Conservation (phyloP, 768 basidiomycete species). For the Lentinula aciculospora region DNA sequence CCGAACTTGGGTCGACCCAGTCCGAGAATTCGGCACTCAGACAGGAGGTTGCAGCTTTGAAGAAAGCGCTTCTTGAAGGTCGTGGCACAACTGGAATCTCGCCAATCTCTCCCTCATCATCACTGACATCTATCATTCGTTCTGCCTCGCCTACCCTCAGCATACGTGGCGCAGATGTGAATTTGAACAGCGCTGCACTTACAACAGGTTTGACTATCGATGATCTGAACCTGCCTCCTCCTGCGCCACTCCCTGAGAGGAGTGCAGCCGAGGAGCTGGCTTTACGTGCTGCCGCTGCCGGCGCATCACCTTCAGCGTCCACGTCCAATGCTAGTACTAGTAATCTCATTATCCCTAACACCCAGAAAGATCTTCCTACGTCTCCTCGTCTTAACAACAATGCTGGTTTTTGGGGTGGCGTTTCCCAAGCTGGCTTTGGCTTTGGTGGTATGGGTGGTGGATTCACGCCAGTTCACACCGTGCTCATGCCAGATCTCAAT, state of each 20-base stretch:
- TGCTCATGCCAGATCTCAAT: conserved; percentile 68
- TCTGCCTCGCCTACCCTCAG: conserved; percentile 26
- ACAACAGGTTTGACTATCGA: conserved; percentile 15
- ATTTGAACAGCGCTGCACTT: conserved; percentile 27
- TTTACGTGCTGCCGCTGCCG: conserved; percentile 11
- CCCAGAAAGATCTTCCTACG: conserved; percentile 70
- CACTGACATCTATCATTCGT: conserved; percentile 12
- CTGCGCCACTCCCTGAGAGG: conserved; percentile 38
- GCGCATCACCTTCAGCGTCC: conserved; percentile 16
- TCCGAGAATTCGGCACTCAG: conserved; percentile 82
- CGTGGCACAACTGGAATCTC: conserved; percentile 31
- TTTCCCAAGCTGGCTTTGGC: conserved; percentile 12
- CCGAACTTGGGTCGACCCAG: conserved; percentile 73
- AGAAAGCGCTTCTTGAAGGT: conserved; percentile 68
- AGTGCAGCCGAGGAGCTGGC: conserved; percentile 32
- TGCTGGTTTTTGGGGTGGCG: conserved; percentile 82
- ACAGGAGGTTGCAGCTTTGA: conserved; percentile 69
- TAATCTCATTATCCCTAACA: conserved; percentile 54
- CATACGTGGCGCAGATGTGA: conserved; percentile 20
- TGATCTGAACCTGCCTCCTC: conserved; percentile 42
- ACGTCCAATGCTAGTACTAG: conserved; percentile 8
- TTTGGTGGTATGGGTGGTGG: conserved; percentile 42
- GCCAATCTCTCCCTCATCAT: neutral
- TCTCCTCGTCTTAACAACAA: conserved; percentile 48
- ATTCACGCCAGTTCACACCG: conserved; percentile 79